Percentiles rank a stretch among this genome's conserved stretches.
Conservation (phyloP, 2,329 filamentous ascomycete genomes). For the Monosporascus sp. region DNA sequence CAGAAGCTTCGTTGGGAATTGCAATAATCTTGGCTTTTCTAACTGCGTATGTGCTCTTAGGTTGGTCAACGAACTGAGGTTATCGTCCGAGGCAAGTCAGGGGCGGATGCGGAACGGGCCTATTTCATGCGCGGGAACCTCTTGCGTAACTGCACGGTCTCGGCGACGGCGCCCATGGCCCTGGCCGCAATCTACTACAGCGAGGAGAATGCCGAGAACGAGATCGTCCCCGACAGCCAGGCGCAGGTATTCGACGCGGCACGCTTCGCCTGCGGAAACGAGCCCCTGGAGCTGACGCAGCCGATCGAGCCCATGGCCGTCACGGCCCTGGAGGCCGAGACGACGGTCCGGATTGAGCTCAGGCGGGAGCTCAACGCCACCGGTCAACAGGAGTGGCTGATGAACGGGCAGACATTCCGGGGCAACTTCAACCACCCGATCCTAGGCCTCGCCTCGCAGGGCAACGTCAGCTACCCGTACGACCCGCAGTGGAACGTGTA, state of each 20-base stretch:
- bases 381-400: conserved; percentile 10
- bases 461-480: background rate
- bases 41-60: conserved; percentile 9
- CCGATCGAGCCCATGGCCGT: conserved; percentile 6
- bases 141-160: conserved; percentile 6
- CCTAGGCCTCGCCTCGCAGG: conserved; percentile 10
- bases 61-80: conserved; percentile 12
- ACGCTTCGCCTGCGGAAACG: conserved; percentile 15
- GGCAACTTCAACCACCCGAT: conserved; percentile 18
- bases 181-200: conserved; percentile 11
- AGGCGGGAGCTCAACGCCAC: conserved; percentile 8
- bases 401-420: conserved; percentile 11
- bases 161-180: conserved; percentile 1
- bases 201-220: conserved; percentile 9
- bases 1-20: too few species aligned
- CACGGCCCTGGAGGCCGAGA: conserved; percentile 8
- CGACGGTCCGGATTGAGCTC: conserved; percentile 4
- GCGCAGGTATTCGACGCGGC: conserved; percentile 7
- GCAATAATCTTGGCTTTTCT: too few species aligned
- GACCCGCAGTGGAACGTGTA: too few species aligned
- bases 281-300: conserved; percentile 7
- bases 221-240: conserved; percentile 3
- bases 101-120: conserved; percentile 1
- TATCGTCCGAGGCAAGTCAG: conserved; percentile 2
- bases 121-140: conserved; percentile 13